Conservation (phyloP, 1,284 basidiomycete species). For the Sutorius eximius region DNA sequence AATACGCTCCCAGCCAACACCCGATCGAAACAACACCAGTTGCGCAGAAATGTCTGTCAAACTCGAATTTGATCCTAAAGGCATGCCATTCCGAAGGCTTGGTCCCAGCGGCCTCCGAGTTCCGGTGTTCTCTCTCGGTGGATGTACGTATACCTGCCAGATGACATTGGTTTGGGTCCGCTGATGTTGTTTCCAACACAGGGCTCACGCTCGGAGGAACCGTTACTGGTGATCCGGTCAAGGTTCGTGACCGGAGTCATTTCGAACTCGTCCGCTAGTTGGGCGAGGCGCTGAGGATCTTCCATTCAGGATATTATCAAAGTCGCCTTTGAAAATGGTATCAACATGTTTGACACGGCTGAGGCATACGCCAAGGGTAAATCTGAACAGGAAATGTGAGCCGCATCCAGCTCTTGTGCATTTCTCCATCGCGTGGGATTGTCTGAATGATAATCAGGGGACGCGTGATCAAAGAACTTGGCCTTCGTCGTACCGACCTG, state of each 20-base stretch:
- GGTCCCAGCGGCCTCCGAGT: constrained; percentile 73
- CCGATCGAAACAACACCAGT: not conserved
- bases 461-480: constrained; percentile 66
- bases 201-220: constrained; percentile 47
- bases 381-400: constrained; percentile 44
- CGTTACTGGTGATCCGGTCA: constrained; percentile 50
- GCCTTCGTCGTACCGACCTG: constrained; percentile 60
- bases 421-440: not conserved
- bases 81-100: constrained; percentile 72
- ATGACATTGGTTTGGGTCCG: not conserved
- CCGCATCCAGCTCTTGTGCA: not conserved
- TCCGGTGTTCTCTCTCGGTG: constrained; percentile 74
- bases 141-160: constrained; percentile 51
- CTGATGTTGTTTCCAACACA: constrained; percentile 8
- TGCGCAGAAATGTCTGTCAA: constrained; percentile 17
- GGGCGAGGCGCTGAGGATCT: not conserved
- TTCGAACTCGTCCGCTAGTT: not conserved
- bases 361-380: constrained; percentile 57
- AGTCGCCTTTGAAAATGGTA: constrained; percentile 46
- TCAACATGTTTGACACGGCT: constrained; percentile 61
- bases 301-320: constrained; percentile 39
- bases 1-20: not conserved
- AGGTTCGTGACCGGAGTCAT: constrained; percentile 27
- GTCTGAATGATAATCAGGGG: constrained; percentile 40
- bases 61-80: constrained; percentile 51